These are phyloP conservation scores for Pseudopithomyces chartarum DNA, from an alignment of 2,329 filamentous ascomycete species.

Conservation along the genomic window DNA sequence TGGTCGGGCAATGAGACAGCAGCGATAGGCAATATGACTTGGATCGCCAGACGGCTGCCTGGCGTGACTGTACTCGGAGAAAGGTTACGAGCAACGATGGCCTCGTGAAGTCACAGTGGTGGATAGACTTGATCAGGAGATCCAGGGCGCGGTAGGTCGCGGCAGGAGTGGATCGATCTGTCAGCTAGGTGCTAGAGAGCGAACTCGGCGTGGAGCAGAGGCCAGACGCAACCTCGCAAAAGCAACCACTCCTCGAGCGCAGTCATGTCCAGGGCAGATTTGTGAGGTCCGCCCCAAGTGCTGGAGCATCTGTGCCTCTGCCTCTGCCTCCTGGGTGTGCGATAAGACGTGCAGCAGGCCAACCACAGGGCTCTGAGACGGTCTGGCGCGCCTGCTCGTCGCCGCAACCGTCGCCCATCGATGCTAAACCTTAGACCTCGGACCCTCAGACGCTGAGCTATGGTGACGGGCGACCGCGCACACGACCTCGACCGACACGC, in stretches of 20 bases:
- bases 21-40: background rate
- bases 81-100: background rate
- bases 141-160: no score
- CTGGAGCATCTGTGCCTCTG: background rate
- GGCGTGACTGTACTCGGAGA: background rate
- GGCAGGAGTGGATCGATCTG: background rate
- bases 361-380: constrained; percentile 13
- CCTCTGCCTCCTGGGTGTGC: background rate
- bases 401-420: constrained; percentile 10
- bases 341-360: constrained; percentile 19
- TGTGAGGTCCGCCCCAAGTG: background rate
- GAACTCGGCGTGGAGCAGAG: background rate
- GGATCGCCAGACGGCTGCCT: background rate
- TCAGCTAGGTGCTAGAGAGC: constrained; percentile 5
- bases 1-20: background rate
- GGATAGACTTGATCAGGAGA: no score
- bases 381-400: background rate
- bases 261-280: background rate
- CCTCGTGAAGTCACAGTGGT: no score
- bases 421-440: constrained; percentile 5
- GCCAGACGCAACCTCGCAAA: background rate
- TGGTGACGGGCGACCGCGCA: constrained; percentile 18
- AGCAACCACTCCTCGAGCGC: background rate
- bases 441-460: constrained; percentile 14
- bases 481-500: constrained; percentile 20